These are phyloP conservation scores for sorghum (Sorghum bicolor) DNA, from an alignment of 176 grass and related monocot genomes.

Conservation along the genomic window Sorghum_bicolor_NCBIv3 NC_012878.2:51136501-51137000, in stretches of 20 bases:
- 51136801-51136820: constrained; percentile 25
- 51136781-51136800: not conserved
- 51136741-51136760: too few relatives aligned
- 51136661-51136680: too few relatives aligned
- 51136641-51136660: not conserved
- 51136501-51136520: too few relatives aligned
- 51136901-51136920: not conserved
- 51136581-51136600: not conserved
- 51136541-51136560: not conserved
- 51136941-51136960: not conserved
- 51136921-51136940: not conserved
- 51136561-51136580: not conserved
- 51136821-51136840: not conserved
- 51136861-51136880: not conserved
- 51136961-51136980: constrained; percentile 9
- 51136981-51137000: not conserved
- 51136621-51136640: not conserved
- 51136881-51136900: not conserved
- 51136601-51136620: not conserved
- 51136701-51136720: constrained; percentile 24
- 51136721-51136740: not conserved
- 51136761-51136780: not conserved
- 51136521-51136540: not conserved
- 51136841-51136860: too few relatives aligned
- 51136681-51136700: constrained; percentile 32